A percentile compares a stretch with the other conserved stretches of the same genome.
Evolutionary conservation across 495 filamentous ascomycete species (phyloP).

Genomic region (Tuber indicum): DNA sequence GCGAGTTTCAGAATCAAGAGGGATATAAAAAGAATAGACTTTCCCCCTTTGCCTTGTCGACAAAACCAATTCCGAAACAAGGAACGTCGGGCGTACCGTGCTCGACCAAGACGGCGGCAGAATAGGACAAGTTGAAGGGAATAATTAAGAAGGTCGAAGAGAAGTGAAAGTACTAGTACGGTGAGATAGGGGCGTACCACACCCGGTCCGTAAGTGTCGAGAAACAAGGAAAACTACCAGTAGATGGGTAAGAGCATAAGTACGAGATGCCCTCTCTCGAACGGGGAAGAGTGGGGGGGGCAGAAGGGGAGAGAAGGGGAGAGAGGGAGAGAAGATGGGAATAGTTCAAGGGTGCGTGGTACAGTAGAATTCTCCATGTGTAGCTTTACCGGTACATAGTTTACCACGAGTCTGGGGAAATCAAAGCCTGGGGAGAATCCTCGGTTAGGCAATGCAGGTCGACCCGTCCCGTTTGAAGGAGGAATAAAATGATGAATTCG

Average conservation of each 20-base stretch:
- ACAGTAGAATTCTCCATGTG: neutral
- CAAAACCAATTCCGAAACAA: neutral
- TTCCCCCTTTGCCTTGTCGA: neutral
- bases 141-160: neutral
- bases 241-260: neutral
- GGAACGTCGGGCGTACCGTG: neutral
- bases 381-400: neutral
- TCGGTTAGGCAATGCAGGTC: neutral
- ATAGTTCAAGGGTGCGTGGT: neutral
- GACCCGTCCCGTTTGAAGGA: neutral
- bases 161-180: neutral
- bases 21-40: neutral
- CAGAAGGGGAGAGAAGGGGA: neutral
- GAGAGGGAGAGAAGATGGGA: neutral
- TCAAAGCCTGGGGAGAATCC: neutral
- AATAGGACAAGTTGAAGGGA: neutral
- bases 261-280: neutral
- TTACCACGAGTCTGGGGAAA: neutral
- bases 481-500: neutral
- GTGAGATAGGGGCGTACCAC: neutral
- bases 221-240: neutral
- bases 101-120: neutral
- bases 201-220: neutral
- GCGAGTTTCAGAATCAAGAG: neutral
- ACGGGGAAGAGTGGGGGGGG: neutral